Evolutionary conservation across 371 early-diverging fungal species (phyloP).

Genomic region (Mucor lusitanicus): DNA sequence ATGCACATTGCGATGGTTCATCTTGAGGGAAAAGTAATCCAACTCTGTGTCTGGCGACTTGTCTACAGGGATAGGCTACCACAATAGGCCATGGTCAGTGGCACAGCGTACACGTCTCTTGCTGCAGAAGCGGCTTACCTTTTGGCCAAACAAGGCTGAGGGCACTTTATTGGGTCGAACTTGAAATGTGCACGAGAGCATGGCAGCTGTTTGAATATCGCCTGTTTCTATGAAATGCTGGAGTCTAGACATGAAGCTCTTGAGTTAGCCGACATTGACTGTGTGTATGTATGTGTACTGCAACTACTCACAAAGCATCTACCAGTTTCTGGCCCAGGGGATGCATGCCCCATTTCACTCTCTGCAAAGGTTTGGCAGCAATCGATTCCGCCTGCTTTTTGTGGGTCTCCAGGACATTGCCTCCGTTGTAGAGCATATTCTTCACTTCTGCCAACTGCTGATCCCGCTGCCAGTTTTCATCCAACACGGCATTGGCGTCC

Average conservation of each 20-base stretch:
- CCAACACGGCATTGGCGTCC: slow-evolving; percentile 1
- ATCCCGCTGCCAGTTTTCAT: slow-evolving; percentile 26
- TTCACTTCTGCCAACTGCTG: slow-evolving; percentile 23
- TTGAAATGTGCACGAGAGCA: slow-evolving; percentile 78
- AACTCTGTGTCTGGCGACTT: slow-evolving; percentile 24
- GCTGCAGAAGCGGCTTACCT: neutral
- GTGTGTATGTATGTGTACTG: neutral
- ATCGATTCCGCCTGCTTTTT: neutral
- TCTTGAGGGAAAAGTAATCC: slow-evolving; percentile 31
- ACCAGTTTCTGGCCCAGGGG: slow-evolving; percentile 70
- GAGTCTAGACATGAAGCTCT: slow-evolving; percentile 43
- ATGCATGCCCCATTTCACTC: slow-evolving; percentile 72
- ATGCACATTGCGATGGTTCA: neutral
- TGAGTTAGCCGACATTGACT: neutral
- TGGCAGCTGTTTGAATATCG: slow-evolving; percentile 84
- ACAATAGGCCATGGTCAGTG: neutral
- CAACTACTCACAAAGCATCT: slow-evolving; percentile 56
- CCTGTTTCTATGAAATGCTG: slow-evolving; percentile 66
- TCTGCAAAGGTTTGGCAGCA: slow-evolving; percentile 18
- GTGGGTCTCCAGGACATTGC: neutral
- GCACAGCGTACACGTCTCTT: too few species aligned
- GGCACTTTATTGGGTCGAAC: slow-evolving; percentile 16
- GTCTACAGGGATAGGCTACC: slow-evolving; percentile 16
- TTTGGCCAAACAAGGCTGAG: slow-evolving; percentile 22
- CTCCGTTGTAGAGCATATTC: slow-evolving; percentile 4